Base-by-base conservation (phyloP, 805 yeast genomes). In the Teunomyces funiuensis region DNA sequence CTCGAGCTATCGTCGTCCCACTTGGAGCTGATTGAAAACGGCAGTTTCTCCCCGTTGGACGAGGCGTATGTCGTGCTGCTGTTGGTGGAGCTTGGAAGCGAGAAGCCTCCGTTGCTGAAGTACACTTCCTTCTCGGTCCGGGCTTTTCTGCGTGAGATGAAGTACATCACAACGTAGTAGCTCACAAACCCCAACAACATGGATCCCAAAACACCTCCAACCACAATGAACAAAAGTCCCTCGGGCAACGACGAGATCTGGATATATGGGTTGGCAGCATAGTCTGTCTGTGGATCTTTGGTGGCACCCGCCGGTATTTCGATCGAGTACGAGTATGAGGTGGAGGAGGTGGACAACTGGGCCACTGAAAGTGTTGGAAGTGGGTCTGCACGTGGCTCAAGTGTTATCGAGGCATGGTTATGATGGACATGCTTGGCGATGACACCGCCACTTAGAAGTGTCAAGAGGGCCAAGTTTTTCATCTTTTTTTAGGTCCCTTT, bases 211-310 rank as follows among this genome's bases (percentile, higher is more conserved):
- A 69, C 50, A 0, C 63, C 58, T 4, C 76, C 79, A 5, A 70
- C 57, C 3, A 69, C 56, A 25, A 75, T 69, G 53, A 75, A 74
- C 15, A 74, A 69, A 10, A 75, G 52, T 16, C 71, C 69, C 13
- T 57, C 52, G 2, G 69, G 63, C 31, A 63, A 49, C 6, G 44
- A 30, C 5, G 61, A 40, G 15, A 40, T 37, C 6, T 42, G 39
- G 7, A 71, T 53, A 43, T 50, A 69, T 7, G 76, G 76, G 37
- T 69, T 15, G 19, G 20, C 28, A 8, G 27, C 27, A 8, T 13
- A 13, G 16, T 13, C 6, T 3, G 29, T 9, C 17, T 13, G 26
- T 7, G 28, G 28, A 6, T 8, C 17, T 5, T 14, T 19, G 26
- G 34, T n/a, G 1, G 25, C 28, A 6, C 31, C 31, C 16, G 39